A percentile compares a stretch with the other conserved stretches of the same genome.
Evolutionary conservation across 441 rosid species (phyloP).

Genomic region (Aquilaria agallochum): DNA sequence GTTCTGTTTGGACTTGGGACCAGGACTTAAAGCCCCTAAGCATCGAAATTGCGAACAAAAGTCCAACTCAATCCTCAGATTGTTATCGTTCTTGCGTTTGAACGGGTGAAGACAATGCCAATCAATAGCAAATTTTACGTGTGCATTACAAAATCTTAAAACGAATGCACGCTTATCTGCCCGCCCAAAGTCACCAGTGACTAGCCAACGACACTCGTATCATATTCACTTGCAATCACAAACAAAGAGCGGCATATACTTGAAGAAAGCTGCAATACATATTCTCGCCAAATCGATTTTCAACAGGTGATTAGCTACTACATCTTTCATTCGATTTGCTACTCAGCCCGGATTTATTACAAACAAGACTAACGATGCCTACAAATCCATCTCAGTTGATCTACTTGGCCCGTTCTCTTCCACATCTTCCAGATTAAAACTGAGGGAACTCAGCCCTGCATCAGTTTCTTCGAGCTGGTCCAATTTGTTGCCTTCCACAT

Average conservation of each 20-base stretch:
- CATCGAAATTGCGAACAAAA: too few relatives aligned
- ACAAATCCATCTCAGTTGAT: slow-evolving; percentile 17
- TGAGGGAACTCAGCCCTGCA: slow-evolving; percentile 10
- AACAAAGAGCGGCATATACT: too few relatives aligned
- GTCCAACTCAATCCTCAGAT: not conserved
- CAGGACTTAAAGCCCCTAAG: too few relatives aligned
- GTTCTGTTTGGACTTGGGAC: too few relatives aligned
- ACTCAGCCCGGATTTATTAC: not conserved
- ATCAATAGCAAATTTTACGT: too few relatives aligned
- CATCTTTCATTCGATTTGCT: not conserved
- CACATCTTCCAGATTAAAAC: slow-evolving; percentile 18
- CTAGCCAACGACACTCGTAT: too few relatives aligned
- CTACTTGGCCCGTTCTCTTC: slow-evolving; percentile 10
- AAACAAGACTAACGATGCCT: slow-evolving; percentile 11
- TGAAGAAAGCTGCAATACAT: not conserved
- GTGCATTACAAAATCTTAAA: too few relatives aligned
- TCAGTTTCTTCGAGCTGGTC: slow-evolving; percentile 17
- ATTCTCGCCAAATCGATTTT: not conserved
- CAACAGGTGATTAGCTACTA: not conserved
- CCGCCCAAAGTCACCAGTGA: too few relatives aligned
- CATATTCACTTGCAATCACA: too few relatives aligned
- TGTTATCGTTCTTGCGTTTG: too few relatives aligned
- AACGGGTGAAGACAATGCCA: too few relatives aligned
- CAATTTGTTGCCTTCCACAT: slow-evolving; percentile 18
- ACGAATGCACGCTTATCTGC: too few relatives aligned